phyloP scores from a whole-genome alignment of 768 basidiomycete genomes.

The Rhodotorula paludigena region DNA sequence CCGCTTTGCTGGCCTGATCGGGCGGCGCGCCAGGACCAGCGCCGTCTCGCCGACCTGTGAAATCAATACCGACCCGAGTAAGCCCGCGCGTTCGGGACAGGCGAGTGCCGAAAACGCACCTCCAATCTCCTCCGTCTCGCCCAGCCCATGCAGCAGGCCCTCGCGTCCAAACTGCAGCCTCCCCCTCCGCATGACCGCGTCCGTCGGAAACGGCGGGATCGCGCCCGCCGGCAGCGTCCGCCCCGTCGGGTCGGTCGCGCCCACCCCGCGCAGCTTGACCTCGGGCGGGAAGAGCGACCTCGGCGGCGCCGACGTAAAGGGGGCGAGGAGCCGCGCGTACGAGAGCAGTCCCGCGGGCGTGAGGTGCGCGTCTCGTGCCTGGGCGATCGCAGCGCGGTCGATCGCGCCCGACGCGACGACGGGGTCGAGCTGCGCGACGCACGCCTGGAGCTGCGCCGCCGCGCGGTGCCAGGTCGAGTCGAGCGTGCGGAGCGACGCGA shows the following conservation, averaged over 20 bases:
- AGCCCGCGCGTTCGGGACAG: neutral
- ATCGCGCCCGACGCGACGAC: constrained; percentile 13
- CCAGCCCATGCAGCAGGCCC: constrained; percentile 13
- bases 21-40: neutral
- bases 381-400: constrained; percentile 19
- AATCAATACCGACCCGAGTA: neutral
- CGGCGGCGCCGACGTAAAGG: constrained; percentile 40
- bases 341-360: constrained; percentile 24
- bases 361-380: neutral
- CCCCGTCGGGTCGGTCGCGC: constrained; percentile 29
- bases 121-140: constrained; percentile 37
- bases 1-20: neutral
- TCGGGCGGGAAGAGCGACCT: constrained; percentile 19
- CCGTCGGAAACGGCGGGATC: constrained; percentile 42
- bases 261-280: neutral
- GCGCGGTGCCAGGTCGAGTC: neutral
- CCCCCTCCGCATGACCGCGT: constrained; percentile 39
- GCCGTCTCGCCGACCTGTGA: neutral
- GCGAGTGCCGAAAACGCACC: constrained; percentile 6
- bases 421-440: constrained; percentile 3
- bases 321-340: constrained; percentile 39
- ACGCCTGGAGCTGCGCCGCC: neutral
- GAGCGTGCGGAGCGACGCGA: neutral
- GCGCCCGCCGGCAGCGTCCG: constrained; percentile 28
- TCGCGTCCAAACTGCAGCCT: constrained; percentile 35